Evolutionary conservation across 768 basidiomycete genomes (phyloP), one percentile per base, ranked within the genome.

Genomic region (Guyanaporus albipodus): DNA sequence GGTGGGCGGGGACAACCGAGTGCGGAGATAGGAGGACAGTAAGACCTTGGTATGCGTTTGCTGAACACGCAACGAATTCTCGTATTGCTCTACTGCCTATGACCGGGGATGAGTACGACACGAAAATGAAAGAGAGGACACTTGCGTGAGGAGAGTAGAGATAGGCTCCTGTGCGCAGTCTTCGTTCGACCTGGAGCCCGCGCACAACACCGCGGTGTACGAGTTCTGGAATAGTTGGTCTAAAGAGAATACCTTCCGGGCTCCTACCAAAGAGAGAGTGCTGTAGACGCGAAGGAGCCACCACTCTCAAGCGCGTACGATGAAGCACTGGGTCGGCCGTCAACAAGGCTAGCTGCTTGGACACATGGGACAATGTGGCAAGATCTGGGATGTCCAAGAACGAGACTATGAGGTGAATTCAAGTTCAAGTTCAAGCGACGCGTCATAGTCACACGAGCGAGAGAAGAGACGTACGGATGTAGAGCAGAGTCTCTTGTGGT

Each of bases 361-460:
- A 74, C 22, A 75, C 69, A 44, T 69, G 73, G 8, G 76, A 73
- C 32, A 86, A 60, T 1, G 71, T 57, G 38, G 75, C 75, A 37
- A 87, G 74, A 59, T 89, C 87, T 0, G 87, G 86, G 6, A 87
- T 64, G 63, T 88, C 87, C 44, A 89, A 71, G 61, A 78, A 88
- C 1, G 82, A 80, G 36, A 85, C 85, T 87, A 46, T 3, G 18
- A 31, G 7, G 21, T 19, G 2, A 21, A 35, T n/a, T n/a, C n/a
- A n/a, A n/a, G n/a, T n/a, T n/a, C n/a, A n/a, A n/a, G n/a, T n/a
- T 57, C 43, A 50, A 18, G 11, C 18, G 43, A 36, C 15, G 29
- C 8, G 21, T 8, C n/a, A 21, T 12, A 0, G 15, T 23, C 7
- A 4, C 12, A 32, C 14, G 1, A 9, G 11, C 4, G 23, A 17